These are phyloP conservation scores for Penicillium sp. DNA, from an alignment of 2,329 filamentous ascomycete genomes.

Conservation along the genomic window DNA sequence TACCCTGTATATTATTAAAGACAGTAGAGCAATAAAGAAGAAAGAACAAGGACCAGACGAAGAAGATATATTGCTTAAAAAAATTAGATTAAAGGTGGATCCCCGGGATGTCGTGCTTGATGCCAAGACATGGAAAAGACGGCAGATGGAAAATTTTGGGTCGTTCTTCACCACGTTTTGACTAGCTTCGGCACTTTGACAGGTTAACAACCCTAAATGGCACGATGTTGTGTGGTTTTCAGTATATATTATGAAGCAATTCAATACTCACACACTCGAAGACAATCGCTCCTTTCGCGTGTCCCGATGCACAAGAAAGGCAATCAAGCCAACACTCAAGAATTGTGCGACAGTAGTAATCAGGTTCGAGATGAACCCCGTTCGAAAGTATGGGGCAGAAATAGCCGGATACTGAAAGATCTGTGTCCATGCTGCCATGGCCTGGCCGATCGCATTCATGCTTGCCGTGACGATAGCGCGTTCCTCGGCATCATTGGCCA, in stretches of 20 bases:
- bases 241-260: background rate
- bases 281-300: background rate
- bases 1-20: background rate
- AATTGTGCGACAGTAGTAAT: slow-evolving; percentile 37
- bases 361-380: slow-evolving; percentile 26
- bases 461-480: slow-evolving; percentile 44
- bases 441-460: slow-evolving; percentile 47
- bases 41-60: background rate
- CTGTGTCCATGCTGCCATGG: slow-evolving; percentile 42
- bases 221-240: background rate
- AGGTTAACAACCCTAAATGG: background rate
- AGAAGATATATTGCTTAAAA: background rate
- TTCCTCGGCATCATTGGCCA: slow-evolving; percentile 43
- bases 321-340: slow-evolving; percentile 26
- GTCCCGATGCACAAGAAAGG: slow-evolving; percentile 11
- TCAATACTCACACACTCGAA: background rate
- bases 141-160: background rate
- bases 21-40: background rate
- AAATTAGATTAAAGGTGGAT: background rate
- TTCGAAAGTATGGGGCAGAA: slow-evolving; percentile 35
- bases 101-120: slow-evolving; percentile 4
- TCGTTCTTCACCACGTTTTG: background rate
- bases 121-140: background rate
- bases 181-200: background rate
- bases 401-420: slow-evolving; percentile 41